Conservation (phyloP, 768 basidiomycete genomes). For the Mycena galopus region DNA sequence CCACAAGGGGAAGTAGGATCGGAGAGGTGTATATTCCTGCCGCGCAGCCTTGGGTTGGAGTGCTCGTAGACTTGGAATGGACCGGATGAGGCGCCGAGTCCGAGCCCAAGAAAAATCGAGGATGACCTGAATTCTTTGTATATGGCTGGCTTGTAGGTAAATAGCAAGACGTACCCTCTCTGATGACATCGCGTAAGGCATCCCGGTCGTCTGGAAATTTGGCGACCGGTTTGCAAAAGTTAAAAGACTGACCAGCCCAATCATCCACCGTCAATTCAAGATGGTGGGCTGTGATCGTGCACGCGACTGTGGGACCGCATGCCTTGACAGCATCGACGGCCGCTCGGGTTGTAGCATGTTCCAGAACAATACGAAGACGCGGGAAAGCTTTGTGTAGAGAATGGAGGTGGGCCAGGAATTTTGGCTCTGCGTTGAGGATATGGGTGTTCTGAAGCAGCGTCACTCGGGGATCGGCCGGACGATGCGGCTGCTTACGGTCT, state of each 20-base stretch:
- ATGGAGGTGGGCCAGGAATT: slow-evolving; percentile 89
- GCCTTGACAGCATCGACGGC: slow-evolving; percentile 89
- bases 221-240: slow-evolving; percentile 98
- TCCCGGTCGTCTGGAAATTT: slow-evolving; percentile 94
- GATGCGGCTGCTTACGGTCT: slow-evolving; percentile 45
- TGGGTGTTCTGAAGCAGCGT: slow-evolving; percentile 77
- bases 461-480: slow-evolving; percentile 14
- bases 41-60: slow-evolving; percentile 82
- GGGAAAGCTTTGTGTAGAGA: slow-evolving; percentile 89
- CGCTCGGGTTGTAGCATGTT: slow-evolving; percentile 95
- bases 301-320: slow-evolving; percentile 87
- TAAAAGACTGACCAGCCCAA: slow-evolving; percentile 95
- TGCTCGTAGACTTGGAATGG: slow-evolving; percentile 74
- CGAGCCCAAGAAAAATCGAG: slow-evolving; percentile 96
- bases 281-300: slow-evolving; percentile 98
- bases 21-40: slow-evolving; percentile 97
- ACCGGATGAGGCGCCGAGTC: slow-evolving; percentile 95
- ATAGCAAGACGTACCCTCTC: slow-evolving; percentile 65
- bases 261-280: slow-evolving; percentile 94
- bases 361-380: slow-evolving; percentile 91
- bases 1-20: slow-evolving; percentile 90
- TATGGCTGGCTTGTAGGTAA: not conserved
- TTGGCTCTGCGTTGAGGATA: slow-evolving; percentile 92
- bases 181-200: slow-evolving; percentile 83
- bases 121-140: slow-evolving; percentile 70